A percentile compares a stretch with the other conserved stretches of the same genome.
These are phyloP conservation scores for Meira nashicola DNA, from an alignment of 1,284 basidiomycete species.

Conservation along the genomic window DNA sequence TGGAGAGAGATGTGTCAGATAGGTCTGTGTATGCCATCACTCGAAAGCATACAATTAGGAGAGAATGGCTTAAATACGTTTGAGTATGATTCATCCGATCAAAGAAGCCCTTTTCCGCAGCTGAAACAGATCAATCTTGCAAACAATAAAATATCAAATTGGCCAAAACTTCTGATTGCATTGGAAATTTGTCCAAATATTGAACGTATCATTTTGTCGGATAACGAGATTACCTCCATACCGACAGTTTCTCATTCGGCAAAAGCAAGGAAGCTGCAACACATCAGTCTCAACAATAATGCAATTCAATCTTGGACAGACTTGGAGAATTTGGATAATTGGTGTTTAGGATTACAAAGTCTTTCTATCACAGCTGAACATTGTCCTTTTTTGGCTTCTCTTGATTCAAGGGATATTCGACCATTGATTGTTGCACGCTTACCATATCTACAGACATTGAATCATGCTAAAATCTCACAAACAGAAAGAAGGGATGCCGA, in stretches of 20 bases:
- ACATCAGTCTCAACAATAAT: slow-evolving; percentile 67
- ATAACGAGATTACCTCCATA: slow-evolving; percentile 62
- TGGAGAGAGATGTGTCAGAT: slow-evolving; percentile 60
- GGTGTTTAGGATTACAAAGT: slow-evolving; percentile 59
- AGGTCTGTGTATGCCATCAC: too few relatives aligned
- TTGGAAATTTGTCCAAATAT: slow-evolving; percentile 61
- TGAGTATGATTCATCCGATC: too few relatives aligned
- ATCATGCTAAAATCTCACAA: slow-evolving; percentile 65
- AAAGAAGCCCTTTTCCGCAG: slow-evolving; percentile 14
- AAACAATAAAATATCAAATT: slow-evolving; percentile 64
- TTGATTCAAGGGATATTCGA: slow-evolving; percentile 4
- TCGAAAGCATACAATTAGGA: too few relatives aligned
- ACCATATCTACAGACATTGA: slow-evolving; percentile 63
- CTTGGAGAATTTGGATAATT: slow-evolving; percentile 66
- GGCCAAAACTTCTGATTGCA: slow-evolving; percentile 60
- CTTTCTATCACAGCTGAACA: slow-evolving; percentile 7
- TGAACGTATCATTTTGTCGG: slow-evolving; percentile 65
- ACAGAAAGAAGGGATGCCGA: slow-evolving; percentile 80
- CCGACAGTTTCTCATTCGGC: slow-evolving; percentile 51
- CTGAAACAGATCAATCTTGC: slow-evolving; percentile 70
- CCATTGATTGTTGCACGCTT: slow-evolving; percentile 67
- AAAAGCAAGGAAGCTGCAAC: slow-evolving; percentile 54
- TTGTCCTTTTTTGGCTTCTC: background rate
- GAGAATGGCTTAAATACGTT: too few relatives aligned
- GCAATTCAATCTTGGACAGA: slow-evolving; percentile 63